These are phyloP conservation scores for Dryas octopetala DNA, from an alignment of 306 rosid species.

Conservation along the genomic window DNA sequence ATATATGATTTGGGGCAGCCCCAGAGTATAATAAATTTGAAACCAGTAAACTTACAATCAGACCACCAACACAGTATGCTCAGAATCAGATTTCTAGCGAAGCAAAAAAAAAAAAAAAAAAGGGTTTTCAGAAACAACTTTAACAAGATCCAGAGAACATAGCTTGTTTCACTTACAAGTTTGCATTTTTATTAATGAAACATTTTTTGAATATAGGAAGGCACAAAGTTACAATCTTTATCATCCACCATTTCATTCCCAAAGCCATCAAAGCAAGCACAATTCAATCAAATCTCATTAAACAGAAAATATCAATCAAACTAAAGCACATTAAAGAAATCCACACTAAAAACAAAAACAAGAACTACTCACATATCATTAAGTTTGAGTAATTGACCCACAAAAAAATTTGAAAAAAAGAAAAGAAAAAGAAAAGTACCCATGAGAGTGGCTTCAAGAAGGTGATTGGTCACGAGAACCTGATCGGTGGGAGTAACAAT, in stretches of 20 bases:
- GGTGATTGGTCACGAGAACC: constrained; percentile 81
- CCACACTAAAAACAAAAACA: not conserved
- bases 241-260: not conserved
- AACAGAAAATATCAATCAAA: not conserved
- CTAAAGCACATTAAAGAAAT: not conserved
- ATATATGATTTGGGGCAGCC: not conserved
- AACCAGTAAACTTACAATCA: not conserved
- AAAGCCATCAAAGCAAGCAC: constrained; percentile 16
- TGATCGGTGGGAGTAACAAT: constrained; percentile 81
- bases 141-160: constrained; percentile 19
- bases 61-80: not conserved
- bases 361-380: not conserved
- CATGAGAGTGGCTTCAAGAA: constrained; percentile 88
- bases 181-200: constrained; percentile 8
- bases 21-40: not conserved
- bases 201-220: not conserved
- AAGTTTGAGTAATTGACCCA: not conserved
- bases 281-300: not conserved
- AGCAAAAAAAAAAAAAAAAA: not conserved
- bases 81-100: not conserved
- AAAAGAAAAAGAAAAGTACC: constrained; percentile 40
- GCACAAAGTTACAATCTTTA: not conserved
- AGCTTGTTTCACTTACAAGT: constrained; percentile 13
- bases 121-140: not conserved
- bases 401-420: not conserved